Evolutionary conservation across 495 filamentous ascomycete genomes (phyloP), one percentile per base, ranked within the genome.

Genomic region (Evernia prunastri): DNA sequence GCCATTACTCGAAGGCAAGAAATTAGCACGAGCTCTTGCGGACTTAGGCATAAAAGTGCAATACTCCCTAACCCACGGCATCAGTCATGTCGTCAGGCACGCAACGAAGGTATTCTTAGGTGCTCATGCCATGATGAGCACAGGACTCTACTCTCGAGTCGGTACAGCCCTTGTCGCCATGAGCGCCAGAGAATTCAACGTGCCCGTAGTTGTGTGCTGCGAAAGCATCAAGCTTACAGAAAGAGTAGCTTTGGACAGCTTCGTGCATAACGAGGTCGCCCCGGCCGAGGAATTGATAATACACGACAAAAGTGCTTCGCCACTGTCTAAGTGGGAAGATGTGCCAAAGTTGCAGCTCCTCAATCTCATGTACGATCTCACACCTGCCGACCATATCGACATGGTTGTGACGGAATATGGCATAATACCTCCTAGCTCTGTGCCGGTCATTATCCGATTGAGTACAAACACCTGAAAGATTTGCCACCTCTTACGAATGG

Each of bases 191-290:
- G 85, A 87, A 56, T 56, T 61, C 27, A 77, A 81, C 58, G 83
- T 91, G 40, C 90, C 92, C 4, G 92, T 98, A 45, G 86, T 93
- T 39, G 91, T 95, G 6, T 89, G 90, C 64, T 97, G 92, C 73
- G 93, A 98, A 79, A 92, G 88, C 4, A 85, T 98, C 78, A 98
- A 97, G 74, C 96, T 96, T 75, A 92, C 90, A 29, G 94, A 96
- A 68, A 85, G 87, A 60, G 90, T 96, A 7, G 88, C 90, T 12
- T 83, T 95, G 0, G 94, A 96, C 75, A 89, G 89, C 40, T 92
- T 98, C 66, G 91, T 94, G 29, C 86, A 87, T 59, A 97, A 98
- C 74, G 94, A 98, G 78, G 86, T 97, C 63, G 92, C 87, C 49
- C 79, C 79, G 33, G 76, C 87, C 35, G 86, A 89, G 63, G 87